phyloP scores from a whole-genome alignment of 2,329 filamentous ascomycete species.

The Cercospora sp. region DNA sequence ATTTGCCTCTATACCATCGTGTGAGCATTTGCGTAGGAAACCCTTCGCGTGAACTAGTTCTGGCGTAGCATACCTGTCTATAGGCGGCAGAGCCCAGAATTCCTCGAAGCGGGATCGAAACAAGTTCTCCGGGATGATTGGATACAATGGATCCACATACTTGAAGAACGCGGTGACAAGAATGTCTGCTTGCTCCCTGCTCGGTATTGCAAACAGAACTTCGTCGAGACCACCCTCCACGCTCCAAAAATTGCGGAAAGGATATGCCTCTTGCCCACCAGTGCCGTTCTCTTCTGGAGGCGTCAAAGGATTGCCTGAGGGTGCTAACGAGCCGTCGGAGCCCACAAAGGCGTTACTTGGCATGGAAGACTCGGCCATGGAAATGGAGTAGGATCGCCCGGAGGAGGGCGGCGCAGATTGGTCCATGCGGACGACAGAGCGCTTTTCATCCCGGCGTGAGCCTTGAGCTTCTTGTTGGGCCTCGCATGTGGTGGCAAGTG shows the following conservation, averaged over 20 bases:
- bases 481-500: background rate
- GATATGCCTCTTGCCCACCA: background rate
- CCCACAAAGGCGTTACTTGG: background rate
- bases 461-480: background rate
- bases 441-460: background rate
- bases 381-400: background rate
- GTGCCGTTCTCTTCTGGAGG: background rate
- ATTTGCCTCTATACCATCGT: background rate
- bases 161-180: slow-evolving; percentile 16
- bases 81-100: background rate
- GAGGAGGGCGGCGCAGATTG: background rate
- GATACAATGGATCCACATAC: slow-evolving; percentile 16
- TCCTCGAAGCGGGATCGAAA: slow-evolving; percentile 35
- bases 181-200: slow-evolving; percentile 10
- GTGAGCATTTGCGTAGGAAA: background rate
- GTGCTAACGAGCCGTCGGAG: background rate
- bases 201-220: slow-evolving; percentile 13
- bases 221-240: slow-evolving; percentile 10
- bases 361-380: background rate
- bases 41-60: background rate
- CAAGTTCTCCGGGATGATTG: slow-evolving; percentile 4
- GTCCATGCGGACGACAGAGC: background rate
- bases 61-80: background rate
- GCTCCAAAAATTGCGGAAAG: slow-evolving; percentile 18
- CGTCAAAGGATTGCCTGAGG: background rate